Conservation (phyloP, 2,329 filamentous ascomycete species). For the Stachybotrys echinatus region DNA sequence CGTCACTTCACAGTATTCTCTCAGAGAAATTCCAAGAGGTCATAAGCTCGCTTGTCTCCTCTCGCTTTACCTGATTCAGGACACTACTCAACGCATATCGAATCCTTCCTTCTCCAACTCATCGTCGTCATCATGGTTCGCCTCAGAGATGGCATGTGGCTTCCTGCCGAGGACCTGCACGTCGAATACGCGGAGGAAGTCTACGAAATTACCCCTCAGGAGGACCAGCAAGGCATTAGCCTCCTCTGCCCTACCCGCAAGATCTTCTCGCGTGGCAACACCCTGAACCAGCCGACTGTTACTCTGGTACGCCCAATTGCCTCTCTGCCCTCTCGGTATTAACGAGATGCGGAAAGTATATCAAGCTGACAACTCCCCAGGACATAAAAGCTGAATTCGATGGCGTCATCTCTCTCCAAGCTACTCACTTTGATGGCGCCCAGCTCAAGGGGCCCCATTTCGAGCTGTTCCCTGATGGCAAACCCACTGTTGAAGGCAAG, state of each 20-base stretch:
- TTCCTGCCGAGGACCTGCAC: slow-evolving; percentile 53
- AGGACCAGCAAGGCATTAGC: slow-evolving; percentile 40
- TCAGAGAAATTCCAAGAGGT: not conserved
- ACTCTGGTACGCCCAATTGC: slow-evolving; percentile 20
- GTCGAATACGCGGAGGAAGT: slow-evolving; percentile 64
- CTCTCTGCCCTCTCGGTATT: not conserved
- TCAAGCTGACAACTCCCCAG: slow-evolving; percentile 4
- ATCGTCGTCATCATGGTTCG: slow-evolving; percentile 19
- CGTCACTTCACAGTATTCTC: not conserved
- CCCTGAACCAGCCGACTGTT: slow-evolving; percentile 49
- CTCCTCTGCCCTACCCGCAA: slow-evolving; percentile 52
- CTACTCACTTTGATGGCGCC: slow-evolving; percentile 32
- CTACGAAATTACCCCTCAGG: slow-evolving; percentile 39
- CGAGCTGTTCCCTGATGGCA: slow-evolving; percentile 31
- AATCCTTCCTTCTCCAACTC: not conserved
- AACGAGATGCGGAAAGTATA: not conserved
- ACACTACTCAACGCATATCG: not conserved
- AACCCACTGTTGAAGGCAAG: slow-evolving; percentile 19
- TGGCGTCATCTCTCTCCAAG: slow-evolving; percentile 33
- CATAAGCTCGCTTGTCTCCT: not conserved
- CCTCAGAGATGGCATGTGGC: slow-evolving; percentile 50
- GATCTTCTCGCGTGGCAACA: slow-evolving; percentile 48
- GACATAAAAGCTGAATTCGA: slow-evolving; percentile 30
- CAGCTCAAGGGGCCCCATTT: slow-evolving; percentile 31
- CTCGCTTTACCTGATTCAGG: not conserved